These are phyloP conservation scores for Malassezia yamatoensis DNA, from an alignment of 1,284 basidiomycete genomes.

Conservation along the genomic window DNA sequence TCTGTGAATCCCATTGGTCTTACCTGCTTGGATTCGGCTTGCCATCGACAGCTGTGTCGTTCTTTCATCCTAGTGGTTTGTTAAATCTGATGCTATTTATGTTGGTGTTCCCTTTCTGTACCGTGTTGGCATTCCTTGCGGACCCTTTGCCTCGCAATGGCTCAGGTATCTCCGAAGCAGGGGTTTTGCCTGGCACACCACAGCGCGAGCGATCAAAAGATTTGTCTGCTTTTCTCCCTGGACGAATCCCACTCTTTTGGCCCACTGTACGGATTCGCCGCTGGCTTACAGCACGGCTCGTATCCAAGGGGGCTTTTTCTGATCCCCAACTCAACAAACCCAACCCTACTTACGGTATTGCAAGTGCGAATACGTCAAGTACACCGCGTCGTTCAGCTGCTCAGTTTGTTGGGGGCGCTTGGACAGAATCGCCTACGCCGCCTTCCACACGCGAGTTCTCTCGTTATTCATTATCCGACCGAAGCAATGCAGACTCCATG, in stretches of 20 bases:
- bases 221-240: conserved; percentile 30
- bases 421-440: conserved; percentile 1
- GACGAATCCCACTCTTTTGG: conserved; percentile 42
- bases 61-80: conserved; percentile 44
- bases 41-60: conserved; percentile 41
- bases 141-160: conserved; percentile 33
- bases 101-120: conserved; percentile 44
- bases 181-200: conserved; percentile 15
- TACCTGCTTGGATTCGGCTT: conserved; percentile 45
- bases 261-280: conserved; percentile 32
- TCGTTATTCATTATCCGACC: neutral
- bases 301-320: neutral
- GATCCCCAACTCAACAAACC: neutral
- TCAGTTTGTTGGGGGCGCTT: conserved; percentile 17
- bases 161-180: conserved; percentile 21
- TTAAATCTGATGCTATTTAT: conserved; percentile 47
- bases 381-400: conserved; percentile 13
- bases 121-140: conserved; percentile 40
- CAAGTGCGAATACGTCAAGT: neutral
- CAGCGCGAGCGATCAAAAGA: neutral
- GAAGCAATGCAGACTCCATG: conserved; percentile 1
- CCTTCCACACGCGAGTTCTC: conserved; percentile 8
- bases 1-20: conserved; percentile 43
- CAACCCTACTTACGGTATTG: neutral
- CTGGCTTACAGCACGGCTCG: neutral